Conservation (phyloP, 352 stramenopile genomes). For the Globisporangium uncinulatum region DNA sequence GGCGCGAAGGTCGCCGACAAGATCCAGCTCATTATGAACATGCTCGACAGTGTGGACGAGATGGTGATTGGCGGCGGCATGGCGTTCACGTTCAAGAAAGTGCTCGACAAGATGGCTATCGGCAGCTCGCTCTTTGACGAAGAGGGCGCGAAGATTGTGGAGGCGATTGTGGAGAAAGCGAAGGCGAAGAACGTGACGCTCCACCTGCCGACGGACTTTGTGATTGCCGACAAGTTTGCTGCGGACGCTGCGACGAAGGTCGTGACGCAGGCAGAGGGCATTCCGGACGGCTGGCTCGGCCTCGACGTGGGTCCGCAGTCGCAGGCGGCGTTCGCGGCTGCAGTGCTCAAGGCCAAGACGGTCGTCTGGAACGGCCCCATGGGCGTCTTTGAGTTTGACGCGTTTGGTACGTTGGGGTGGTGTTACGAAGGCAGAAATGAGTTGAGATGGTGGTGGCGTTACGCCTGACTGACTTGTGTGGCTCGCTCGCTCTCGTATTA, state of each 20-base stretch:
- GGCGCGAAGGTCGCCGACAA: constrained; percentile 93
- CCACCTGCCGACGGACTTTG: constrained; percentile 91
- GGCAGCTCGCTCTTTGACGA: constrained; percentile 95
- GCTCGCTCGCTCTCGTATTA: constrained; percentile 1
- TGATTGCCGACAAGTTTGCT: constrained; percentile 90
- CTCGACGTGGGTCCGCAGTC: constrained; percentile 81
- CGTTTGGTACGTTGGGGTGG: constrained; percentile 59
- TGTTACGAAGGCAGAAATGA: too few species aligned
- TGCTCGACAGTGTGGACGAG: constrained; percentile 95
- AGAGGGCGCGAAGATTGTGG: constrained; percentile 91
- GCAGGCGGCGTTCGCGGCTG: constrained; percentile 56
- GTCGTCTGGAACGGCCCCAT: constrained; percentile 95
- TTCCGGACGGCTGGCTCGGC: constrained; percentile 96
- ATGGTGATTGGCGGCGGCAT: constrained; percentile 95
- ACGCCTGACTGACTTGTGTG: not conserved
- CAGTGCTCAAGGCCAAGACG: constrained; percentile 90
- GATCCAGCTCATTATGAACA: constrained; percentile 95
- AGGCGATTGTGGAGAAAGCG: constrained; percentile 89
- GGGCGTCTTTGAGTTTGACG: constrained; percentile 97
- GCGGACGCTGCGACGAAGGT: constrained; percentile 56
- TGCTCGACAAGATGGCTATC: constrained; percentile 64
- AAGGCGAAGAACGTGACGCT: constrained; percentile 86
- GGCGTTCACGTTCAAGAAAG: constrained; percentile 98
- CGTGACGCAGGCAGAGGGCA: constrained; percentile 63
- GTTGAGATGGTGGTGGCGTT: not conserved